Evolutionary conservation across 2,329 filamentous ascomycete species (phyloP), one percentile per base, ranked within the genome.

Genomic region (Passalora sequoiae): DNA sequence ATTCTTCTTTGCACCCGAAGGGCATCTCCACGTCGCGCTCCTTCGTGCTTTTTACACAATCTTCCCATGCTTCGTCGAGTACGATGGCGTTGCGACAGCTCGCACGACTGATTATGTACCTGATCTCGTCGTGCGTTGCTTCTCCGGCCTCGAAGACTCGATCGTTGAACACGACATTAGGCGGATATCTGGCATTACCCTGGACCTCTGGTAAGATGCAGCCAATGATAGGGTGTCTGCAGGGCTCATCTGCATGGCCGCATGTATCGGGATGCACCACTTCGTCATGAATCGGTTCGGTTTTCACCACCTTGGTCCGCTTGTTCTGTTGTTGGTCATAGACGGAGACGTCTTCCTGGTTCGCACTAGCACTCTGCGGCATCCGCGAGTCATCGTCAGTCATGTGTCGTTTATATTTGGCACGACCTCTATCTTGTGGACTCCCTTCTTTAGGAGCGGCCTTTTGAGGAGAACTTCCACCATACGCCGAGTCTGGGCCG

Each of bases 81-180:
- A 21, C 6, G n/a, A 24, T 13, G 19, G 35, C 38, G 9, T 20
- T 24, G 4, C 13, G 16, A 15, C 45, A 47, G 17, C 8, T 21
- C 16, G 36, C 36, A 12, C 40, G 24, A 12, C 28, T 39, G 29
- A 47, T 38, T 20, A 47, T 40, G 31, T 31, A 47, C 5, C 30
- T 35, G 2, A 47, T 22, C 12, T 47, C 21, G 3, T 24, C 22
- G 6, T 33, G 13, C 5, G 45, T 40, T 10, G 32, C 25, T 19
- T 40, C 37, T 9, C 40, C 36, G 0, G 12, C 19, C 4, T 12
- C 15, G 28, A 47, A 47, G 5, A 21, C 13, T 9, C 29, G 33
- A 8, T 27, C 33, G 32, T 15, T 17, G 27, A 29, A 29, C 12
- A 43, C 33, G 2, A 30, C 29, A 6, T 36, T 32, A 4, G 30